These are phyloP conservation scores for Penicillium manginii DNA, from an alignment of 495 filamentous ascomycete species.

Conservation along the genomic window DNA sequence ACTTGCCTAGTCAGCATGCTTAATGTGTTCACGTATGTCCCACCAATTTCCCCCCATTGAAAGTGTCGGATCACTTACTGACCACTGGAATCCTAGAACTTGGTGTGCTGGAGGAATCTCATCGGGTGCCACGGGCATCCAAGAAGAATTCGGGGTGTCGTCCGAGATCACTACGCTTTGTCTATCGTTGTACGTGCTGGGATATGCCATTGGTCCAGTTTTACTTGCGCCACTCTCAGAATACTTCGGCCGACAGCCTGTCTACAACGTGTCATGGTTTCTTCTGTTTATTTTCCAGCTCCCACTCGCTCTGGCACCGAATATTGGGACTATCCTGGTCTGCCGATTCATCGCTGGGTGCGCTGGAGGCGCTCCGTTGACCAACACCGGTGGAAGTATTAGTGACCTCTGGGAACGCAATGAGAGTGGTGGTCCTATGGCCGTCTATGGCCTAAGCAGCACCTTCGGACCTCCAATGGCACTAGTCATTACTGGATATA, in stretches of 20 bases:
- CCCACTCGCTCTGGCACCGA: constrained; percentile 59
- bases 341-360: constrained; percentile 62
- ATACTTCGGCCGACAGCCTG: constrained; percentile 61
- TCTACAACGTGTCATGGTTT: constrained; percentile 63
- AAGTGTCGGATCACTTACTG: background rate
- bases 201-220: constrained; percentile 56
- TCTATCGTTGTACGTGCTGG: constrained; percentile 59
- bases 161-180: constrained; percentile 47
- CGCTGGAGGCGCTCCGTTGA: constrained; percentile 55
- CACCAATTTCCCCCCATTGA: background rate
- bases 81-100: constrained; percentile 19
- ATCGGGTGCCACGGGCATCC: constrained; percentile 41
- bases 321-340: constrained; percentile 55
- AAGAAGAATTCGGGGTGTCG: constrained; percentile 44
- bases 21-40: constrained; percentile 46
- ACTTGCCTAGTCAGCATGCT: constrained; percentile 41
- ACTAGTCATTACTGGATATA: constrained; percentile 46
- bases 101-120: constrained; percentile 51
- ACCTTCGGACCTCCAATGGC: constrained; percentile 46
- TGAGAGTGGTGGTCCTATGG: constrained; percentile 63
- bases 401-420: constrained; percentile 47
- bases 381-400: constrained; percentile 49
- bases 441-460: constrained; percentile 52
- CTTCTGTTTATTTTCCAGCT: constrained; percentile 63
- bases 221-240: constrained; percentile 67